Conservation (phyloP, 2,329 filamentous ascomycete genomes). For the Setomelanomma holmii region DNA sequence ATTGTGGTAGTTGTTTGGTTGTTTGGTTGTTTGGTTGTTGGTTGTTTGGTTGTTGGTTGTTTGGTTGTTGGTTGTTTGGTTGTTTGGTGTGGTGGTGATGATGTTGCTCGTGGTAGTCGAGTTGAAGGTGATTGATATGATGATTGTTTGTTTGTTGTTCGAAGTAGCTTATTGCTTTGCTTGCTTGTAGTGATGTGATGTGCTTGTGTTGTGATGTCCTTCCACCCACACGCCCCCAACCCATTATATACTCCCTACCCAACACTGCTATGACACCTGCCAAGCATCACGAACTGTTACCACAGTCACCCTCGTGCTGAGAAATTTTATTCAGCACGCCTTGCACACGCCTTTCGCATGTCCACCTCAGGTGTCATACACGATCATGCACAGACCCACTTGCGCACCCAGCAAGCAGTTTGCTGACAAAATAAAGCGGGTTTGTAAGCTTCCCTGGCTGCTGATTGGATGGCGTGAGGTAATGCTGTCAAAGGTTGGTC, state of each 20-base stretch:
- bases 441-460: neutral
- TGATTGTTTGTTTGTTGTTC: constrained; percentile 3
- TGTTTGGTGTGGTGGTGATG: constrained; percentile 2
- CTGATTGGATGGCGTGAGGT: neutral
- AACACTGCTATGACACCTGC: constrained; percentile 17
- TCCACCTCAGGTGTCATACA: neutral
- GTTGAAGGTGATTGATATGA: neutral
- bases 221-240: constrained; percentile 6
- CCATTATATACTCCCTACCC: constrained; percentile 21
- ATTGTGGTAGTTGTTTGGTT: constrained; percentile 24
- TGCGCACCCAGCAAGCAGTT: constrained; percentile 5
- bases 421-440: neutral
- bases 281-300: constrained; percentile 16
- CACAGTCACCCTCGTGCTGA: constrained; percentile 5
- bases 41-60: constrained; percentile 10
- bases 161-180: constrained; percentile 13
- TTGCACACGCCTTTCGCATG: constrained; percentile 18
- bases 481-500: neutral
- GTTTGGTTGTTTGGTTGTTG: constrained; percentile 5
- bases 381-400: constrained; percentile 4
- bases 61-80: constrained; percentile 7
- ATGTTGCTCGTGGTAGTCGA: constrained; percentile 7
- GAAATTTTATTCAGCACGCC: constrained; percentile 13
- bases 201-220: constrained; percentile 16
- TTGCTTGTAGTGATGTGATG: constrained; percentile 6